Base-by-base conservation (phyloP, 169 alveolate genomes). In the Eimeria acervulina region DNA sequence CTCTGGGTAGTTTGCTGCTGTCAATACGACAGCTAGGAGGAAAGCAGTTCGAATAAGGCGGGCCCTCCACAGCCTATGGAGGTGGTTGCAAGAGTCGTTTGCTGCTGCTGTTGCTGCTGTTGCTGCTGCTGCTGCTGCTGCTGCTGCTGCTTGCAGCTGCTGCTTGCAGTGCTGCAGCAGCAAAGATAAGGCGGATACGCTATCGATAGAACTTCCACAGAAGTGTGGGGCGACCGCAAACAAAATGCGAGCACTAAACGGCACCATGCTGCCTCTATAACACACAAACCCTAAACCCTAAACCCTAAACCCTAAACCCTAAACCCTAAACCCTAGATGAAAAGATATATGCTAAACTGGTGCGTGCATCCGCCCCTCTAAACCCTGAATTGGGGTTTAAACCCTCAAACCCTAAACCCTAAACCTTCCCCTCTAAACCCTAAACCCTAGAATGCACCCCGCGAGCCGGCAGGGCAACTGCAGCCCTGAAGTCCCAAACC, bases 1-100 rank as follows among this genome's bases (percentile, higher is more conserved):
- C 81, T 70, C 81, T 12, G 81, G 81, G 81, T 70, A 70, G 81
- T 70, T 70, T 28, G 81, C 81, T 31, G 81, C 81, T 7, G 51
- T 70, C 5, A 70, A 40, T 2, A 70, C 81, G 17, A 70, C 51
- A 36, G 81, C 81, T 12, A 70, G 17, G 3, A 70, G 42, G 42
- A 28, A 70, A 2, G 51, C 87, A 17, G 44, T 36, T 42, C 19
- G 5, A 40, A 36, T 33, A 42, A 36, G 61, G 2, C 55, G 28
- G 19, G 87, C 87, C 87, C 36, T 76, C 87, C 44, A 76, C 31
- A 76, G 87, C 59, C 59, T 40, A 5, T 76, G 61, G 36, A 3
- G n/a, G 5, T 63, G 74, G 28, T 63, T 8, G 8, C 8, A 6
- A 8, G 74, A 6, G 5, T 6, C 74, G 5, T 6, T 21, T 63